These are phyloP conservation scores for Myxozyma mucilagina DNA, from an alignment of 805 yeast species.

Conservation along the genomic window DNA sequence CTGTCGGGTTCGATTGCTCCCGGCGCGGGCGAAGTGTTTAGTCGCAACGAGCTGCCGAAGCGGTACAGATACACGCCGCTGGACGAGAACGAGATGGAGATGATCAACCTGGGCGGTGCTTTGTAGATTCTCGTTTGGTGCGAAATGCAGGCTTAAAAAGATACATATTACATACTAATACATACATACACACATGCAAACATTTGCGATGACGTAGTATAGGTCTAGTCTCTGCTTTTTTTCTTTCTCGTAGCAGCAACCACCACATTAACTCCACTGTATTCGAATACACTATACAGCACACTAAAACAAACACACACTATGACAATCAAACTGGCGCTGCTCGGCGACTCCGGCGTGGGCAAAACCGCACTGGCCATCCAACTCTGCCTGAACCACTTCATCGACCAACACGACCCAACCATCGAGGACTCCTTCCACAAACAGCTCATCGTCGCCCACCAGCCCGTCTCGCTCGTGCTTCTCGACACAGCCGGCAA, in stretches of 20 bases:
- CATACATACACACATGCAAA: too few relatives aligned
- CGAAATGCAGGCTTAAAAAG: not conserved
- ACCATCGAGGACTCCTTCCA: slow-evolving; percentile 96
- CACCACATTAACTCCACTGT: not conserved
- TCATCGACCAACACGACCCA: slow-evolving; percentile 88
- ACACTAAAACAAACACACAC: slow-evolving; percentile 16
- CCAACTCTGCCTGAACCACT: slow-evolving; percentile 30
- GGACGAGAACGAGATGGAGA: slow-evolving; percentile 70
- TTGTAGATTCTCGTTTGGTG: not conserved
- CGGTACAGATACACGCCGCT: slow-evolving; percentile 70
- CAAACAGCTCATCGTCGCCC: slow-evolving; percentile 84
- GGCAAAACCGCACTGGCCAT: slow-evolving; percentile 88
- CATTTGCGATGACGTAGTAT: too few relatives aligned
- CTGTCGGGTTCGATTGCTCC: slow-evolving; percentile 31
- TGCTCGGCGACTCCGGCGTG: slow-evolving; percentile 95
- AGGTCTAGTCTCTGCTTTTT: too few relatives aligned
- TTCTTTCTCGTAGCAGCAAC: too few relatives aligned
- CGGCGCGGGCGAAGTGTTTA: slow-evolving; percentile 38
- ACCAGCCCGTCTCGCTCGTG: slow-evolving; percentile 81
- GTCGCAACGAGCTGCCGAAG: slow-evolving; percentile 67
- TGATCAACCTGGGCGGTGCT: slow-evolving; percentile 84
- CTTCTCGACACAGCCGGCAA: slow-evolving; percentile 91
- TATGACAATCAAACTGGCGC: slow-evolving; percentile 56
- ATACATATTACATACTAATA: not conserved
- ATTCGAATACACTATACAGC: not conserved